Percentiles rank a stretch among this genome's conserved stretches.
phyloP scores from a whole-genome alignment of 2,329 filamentous ascomycete genomes.

The Chaetomiaceae sp. region DNA sequence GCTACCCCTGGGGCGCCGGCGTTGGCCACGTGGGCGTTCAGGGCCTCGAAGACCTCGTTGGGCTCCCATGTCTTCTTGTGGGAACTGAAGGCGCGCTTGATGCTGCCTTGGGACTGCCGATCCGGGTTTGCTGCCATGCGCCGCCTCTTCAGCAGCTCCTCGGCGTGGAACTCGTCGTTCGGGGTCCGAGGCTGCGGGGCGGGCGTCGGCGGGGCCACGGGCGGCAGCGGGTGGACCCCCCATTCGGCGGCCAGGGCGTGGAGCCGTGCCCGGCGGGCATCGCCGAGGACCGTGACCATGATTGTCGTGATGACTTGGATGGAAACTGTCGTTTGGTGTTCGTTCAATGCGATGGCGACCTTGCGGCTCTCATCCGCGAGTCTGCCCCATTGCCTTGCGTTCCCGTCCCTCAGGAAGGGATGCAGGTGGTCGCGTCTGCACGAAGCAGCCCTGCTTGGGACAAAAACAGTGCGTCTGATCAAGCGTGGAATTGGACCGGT shows the following conservation, averaged over 20 bases:
- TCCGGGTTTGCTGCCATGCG: conserved; percentile 30
- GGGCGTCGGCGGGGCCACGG: conserved; percentile 34
- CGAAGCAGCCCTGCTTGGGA: no score
- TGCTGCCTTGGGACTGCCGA: conserved; percentile 24
- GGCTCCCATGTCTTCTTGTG: conserved; percentile 47
- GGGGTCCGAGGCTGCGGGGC: conserved; percentile 35
- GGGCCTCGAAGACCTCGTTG: conserved; percentile 46
- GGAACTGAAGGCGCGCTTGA: conserved; percentile 40
- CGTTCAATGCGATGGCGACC: neutral
- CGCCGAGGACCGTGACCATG: conserved; percentile 15
- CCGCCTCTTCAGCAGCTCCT: conserved; percentile 47
- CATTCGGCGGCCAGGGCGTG: conserved; percentile 45
- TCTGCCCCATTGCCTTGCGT: no score
- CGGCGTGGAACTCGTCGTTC: conserved; percentile 47
- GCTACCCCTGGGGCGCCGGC: conserved; percentile 48
- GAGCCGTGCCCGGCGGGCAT: conserved; percentile 42
- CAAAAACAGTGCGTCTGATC: no score
- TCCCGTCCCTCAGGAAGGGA: no score
- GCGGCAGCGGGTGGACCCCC: conserved; percentile 39
- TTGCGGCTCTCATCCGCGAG: neutral
- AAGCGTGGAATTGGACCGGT: no score
- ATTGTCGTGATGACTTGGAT: no score
- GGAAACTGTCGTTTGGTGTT: no score
- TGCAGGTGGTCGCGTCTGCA: no score
- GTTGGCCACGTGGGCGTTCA: conserved; percentile 44